phyloP scores from a whole-genome alignment of 2,329 filamentous ascomycete genomes.

The Xylaria hypoxylon region DNA sequence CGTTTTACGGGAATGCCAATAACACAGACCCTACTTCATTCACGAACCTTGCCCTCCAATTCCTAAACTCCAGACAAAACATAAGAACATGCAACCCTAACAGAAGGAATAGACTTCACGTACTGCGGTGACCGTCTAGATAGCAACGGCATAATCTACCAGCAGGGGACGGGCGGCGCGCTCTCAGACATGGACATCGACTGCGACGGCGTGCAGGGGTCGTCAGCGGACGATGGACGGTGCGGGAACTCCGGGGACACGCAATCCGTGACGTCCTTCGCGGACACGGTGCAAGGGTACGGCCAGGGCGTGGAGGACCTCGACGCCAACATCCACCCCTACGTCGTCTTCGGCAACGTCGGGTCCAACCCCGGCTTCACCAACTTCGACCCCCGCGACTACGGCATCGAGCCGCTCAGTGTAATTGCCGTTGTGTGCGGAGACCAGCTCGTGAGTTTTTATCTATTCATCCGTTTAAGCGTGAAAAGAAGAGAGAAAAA shows the following conservation, averaged over 20 bases:
- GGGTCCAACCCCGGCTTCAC: constrained; percentile 48
- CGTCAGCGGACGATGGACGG: constrained; percentile 54
- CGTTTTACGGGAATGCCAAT: background rate
- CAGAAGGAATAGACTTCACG: constrained; percentile 34
- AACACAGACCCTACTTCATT: background rate
- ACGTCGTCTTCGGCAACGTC: constrained; percentile 63
- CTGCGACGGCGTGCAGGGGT: constrained; percentile 64
- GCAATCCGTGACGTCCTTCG: constrained; percentile 59
- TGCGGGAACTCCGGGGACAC: constrained; percentile 58
- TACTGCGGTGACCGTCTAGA: constrained; percentile 59
- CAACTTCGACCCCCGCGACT: constrained; percentile 53
- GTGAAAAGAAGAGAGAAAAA: background rate
- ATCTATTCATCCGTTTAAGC: background rate
- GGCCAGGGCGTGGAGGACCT: constrained; percentile 54
- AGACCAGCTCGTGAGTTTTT: constrained; percentile 54
- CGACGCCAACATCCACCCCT: constrained; percentile 61
- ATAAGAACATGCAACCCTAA: background rate
- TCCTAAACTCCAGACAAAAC: background rate
- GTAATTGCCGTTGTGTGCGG: constrained; percentile 64
- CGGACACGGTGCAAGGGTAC: constrained; percentile 51
- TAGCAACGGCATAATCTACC: constrained; percentile 55
- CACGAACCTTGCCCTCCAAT: background rate
- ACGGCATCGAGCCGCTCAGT: constrained; percentile 60
- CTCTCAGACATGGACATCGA: constrained; percentile 69
- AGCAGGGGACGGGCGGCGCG: constrained; percentile 55